Evolutionary conservation across 2,329 filamentous ascomycete species (phyloP).

Genomic region (Diaporthe citrichinensis): DNA sequence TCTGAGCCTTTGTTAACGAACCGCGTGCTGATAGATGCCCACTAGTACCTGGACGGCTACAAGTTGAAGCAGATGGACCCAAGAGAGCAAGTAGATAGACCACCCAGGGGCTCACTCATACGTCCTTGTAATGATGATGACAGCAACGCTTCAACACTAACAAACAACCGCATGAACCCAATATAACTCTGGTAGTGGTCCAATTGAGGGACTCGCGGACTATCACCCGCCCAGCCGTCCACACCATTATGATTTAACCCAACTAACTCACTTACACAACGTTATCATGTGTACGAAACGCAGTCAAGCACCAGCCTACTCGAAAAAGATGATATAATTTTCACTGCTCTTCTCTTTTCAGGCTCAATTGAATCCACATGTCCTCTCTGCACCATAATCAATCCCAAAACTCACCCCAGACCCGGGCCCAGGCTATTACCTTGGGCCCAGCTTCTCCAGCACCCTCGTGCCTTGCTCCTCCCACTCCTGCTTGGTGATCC

Average conservation of each 20-base stretch:
- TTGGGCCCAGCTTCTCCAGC: constrained; percentile 92
- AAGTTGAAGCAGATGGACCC: not conserved
- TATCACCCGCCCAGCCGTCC: not conserved
- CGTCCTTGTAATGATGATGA: not conserved
- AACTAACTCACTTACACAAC: not conserved
- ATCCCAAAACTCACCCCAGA: constrained; percentile 38
- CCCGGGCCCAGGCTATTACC: constrained; percentile 63
- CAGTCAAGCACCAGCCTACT: not conserved
- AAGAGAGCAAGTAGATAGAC: not conserved
- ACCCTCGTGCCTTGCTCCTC: constrained; percentile 88
- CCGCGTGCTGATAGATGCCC: not conserved
- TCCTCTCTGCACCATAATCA: constrained; percentile 31
- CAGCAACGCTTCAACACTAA: not conserved
- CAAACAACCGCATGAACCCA: not conserved
- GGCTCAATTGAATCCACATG: constrained; percentile 11
- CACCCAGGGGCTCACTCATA: not conserved
- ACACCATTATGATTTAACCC: not conserved
- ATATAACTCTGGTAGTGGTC: not conserved
- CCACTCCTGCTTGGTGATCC: constrained; percentile 98
- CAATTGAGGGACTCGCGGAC: not conserved
- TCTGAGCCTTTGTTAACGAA: not conserved
- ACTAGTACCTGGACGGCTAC: not conserved
- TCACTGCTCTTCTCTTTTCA: constrained; percentile 32
- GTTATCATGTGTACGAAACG: not conserved
- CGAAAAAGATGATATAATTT: not conserved